Evolutionary conservation across 2,329 filamentous ascomycete genomes (phyloP).

Genomic region (Phialophora verrucosa): DNA sequence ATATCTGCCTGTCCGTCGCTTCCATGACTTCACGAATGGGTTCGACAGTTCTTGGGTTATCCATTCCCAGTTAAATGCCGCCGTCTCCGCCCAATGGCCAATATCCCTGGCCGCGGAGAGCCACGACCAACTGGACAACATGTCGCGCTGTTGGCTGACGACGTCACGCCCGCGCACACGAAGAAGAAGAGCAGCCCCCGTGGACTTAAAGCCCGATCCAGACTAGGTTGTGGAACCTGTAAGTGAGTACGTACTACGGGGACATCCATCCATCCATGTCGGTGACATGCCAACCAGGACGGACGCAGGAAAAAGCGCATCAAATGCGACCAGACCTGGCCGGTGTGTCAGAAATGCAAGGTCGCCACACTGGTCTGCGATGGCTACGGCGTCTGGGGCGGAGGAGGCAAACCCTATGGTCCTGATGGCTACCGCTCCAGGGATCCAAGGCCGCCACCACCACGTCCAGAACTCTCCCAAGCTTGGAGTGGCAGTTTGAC

Average conservation of each 20-base stretch:
- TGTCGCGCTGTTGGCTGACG: neutral
- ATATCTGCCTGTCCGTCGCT: neutral
- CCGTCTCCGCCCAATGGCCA: neutral
- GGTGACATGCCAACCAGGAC: slow-evolving; percentile 16
- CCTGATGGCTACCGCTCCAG: neutral
- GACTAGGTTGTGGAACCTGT: slow-evolving; percentile 43
- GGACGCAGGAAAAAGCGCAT: slow-evolving; percentile 28
- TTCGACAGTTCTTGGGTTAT: neutral
- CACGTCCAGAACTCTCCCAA: slow-evolving; percentile 24
- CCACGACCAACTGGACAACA: neutral
- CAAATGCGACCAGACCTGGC: slow-evolving; percentile 49
- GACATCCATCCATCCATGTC: neutral
- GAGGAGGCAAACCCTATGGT: slow-evolving; percentile 41
- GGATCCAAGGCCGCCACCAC: neutral
- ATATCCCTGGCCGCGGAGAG: neutral
- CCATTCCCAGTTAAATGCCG: neutral
- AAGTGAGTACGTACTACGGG: slow-evolving; percentile 38
- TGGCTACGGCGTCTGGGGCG: slow-evolving; percentile 53
- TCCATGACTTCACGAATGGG: neutral
- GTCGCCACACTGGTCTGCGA: slow-evolving; percentile 48
- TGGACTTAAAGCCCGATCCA: neutral
- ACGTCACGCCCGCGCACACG: neutral
- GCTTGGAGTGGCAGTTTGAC: slow-evolving; percentile 22
- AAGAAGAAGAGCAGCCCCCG: neutral
- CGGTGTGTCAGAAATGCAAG: slow-evolving; percentile 46